Evolutionary conservation across 2,329 filamentous ascomycete species (phyloP).

Genomic region (Cryphonectria nitschkei): DNA sequence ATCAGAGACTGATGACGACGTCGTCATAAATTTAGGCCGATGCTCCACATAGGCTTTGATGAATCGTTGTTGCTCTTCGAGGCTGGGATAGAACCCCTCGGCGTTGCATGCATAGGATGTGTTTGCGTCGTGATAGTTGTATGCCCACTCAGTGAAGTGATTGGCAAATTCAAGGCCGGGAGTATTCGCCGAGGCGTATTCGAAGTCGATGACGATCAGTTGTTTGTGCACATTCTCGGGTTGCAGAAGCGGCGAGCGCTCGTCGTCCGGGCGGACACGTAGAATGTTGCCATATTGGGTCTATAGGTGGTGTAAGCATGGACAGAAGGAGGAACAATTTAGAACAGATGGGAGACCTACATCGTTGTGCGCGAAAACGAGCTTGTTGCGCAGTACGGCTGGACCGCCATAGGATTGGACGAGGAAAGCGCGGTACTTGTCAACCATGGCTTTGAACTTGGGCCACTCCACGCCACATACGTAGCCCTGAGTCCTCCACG

Average conservation of each 20-base stretch:
- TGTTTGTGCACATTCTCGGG: slow-evolving; percentile 95
- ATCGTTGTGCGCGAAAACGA: slow-evolving; percentile 98
- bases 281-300: slow-evolving; percentile 99
- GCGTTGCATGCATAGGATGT: slow-evolving; percentile 70
- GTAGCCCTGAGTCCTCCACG: slow-evolving; percentile 72
- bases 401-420: slow-evolving; percentile 70
- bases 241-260: slow-evolving; percentile 83
- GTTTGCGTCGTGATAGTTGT: slow-evolving; percentile 85
- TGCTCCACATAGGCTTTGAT: slow-evolving; percentile 87
- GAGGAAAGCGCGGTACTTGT: slow-evolving; percentile 78
- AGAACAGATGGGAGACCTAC: slow-evolving; percentile 54
- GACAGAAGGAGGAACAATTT: not conserved
- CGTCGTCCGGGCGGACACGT: slow-evolving; percentile 66
- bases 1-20: slow-evolving; percentile 40
- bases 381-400: slow-evolving; percentile 68
- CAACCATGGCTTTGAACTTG: slow-evolving; percentile 72
- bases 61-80: slow-evolving; percentile 82
- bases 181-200: slow-evolving; percentile 90
- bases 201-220: slow-evolving; percentile 96
- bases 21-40: slow-evolving; percentile 61
- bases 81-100: slow-evolving; percentile 76
- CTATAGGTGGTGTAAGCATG: slow-evolving; percentile 47
- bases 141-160: slow-evolving; percentile 98
- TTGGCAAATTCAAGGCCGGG: slow-evolving; percentile 93
- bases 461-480: slow-evolving; percentile 86